Conservation (phyloP, 2,329 filamentous ascomycete genomes). For the Dothistroma pini region DNA sequence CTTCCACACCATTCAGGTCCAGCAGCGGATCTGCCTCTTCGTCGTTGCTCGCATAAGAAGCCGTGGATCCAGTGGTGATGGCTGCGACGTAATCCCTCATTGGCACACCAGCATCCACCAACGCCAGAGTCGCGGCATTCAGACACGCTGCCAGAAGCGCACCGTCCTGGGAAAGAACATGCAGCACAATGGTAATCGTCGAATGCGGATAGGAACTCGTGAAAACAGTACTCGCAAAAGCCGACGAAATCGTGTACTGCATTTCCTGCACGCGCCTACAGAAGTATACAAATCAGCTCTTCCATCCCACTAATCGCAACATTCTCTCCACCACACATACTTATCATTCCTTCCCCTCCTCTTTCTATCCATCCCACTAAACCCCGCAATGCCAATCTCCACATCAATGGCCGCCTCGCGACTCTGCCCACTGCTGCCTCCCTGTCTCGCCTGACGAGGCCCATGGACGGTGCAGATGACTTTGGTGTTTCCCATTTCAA, state of each 20-base stretch:
- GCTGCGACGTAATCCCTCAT: slow-evolving; percentile 90
- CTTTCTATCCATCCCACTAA: slow-evolving; percentile 82
- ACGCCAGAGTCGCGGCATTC: slow-evolving; percentile 85
- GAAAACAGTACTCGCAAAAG: slow-evolving; percentile 74
- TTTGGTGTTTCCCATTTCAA: slow-evolving; percentile 97
- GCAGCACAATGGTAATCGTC: slow-evolving; percentile 76
- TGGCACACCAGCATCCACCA: slow-evolving; percentile 91
- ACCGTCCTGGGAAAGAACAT: slow-evolving; percentile 86
- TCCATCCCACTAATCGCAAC: background rate
- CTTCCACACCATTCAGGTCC: slow-evolving; percentile 74
- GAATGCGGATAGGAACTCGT: slow-evolving; percentile 86
- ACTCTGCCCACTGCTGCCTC: slow-evolving; percentile 43
- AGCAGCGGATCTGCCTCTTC: slow-evolving; percentile 76
- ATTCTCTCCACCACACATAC: slow-evolving; percentile 47
- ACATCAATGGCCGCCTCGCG: slow-evolving; percentile 69
- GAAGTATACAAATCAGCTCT: slow-evolving; percentile 10
- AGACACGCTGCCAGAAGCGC: slow-evolving; percentile 83
- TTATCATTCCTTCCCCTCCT: slow-evolving; percentile 72
- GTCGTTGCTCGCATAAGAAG: slow-evolving; percentile 57
- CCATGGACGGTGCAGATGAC: slow-evolving; percentile 90
- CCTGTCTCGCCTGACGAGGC: slow-evolving; percentile 65
- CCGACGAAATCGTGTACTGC: slow-evolving; percentile 70
- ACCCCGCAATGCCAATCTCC: slow-evolving; percentile 80
- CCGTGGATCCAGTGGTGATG: slow-evolving; percentile 79
- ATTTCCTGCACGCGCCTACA: slow-evolving; percentile 74